These are phyloP conservation scores for Mucor mucedo DNA, from an alignment of 371 early-diverging fungal species.

Conservation along the genomic window DNA sequence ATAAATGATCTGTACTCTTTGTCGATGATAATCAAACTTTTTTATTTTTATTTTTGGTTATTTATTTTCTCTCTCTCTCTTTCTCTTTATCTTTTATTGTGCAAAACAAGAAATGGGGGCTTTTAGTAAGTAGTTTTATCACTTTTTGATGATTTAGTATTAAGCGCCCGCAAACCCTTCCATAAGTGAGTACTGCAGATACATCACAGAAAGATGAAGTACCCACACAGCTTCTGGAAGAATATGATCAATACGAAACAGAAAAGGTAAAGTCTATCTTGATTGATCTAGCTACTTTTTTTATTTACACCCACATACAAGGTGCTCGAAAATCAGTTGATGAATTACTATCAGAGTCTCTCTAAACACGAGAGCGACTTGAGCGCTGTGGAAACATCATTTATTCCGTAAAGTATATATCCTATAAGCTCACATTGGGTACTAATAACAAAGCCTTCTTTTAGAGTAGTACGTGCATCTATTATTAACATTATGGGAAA, in stretches of 20 bases:
- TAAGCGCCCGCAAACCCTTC: too few species aligned
- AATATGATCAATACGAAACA: not conserved
- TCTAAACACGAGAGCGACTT: not conserved
- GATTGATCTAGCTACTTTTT: too few species aligned
- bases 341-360: not conserved
- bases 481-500: constrained; percentile 16
- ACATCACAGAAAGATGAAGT: too few species aligned
- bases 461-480: constrained; percentile 1
- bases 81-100: not conserved
- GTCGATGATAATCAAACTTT: not conserved
- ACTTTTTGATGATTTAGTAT: too few species aligned
- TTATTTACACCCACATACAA: not conserved
- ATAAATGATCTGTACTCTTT: too few species aligned
- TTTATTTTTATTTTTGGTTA: not conserved
- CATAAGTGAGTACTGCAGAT: too few species aligned
- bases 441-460: not conserved
- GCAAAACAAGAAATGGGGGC: not conserved
- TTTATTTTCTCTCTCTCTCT: not conserved
- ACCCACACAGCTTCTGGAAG: not conserved
- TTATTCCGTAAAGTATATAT: constrained; percentile 4
- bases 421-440: not conserved
- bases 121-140: not conserved
- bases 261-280: not conserved
- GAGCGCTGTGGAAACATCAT: not conserved
- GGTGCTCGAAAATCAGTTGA: constrained; percentile 7